Percentiles rank a stretch among this genome's conserved stretches.
phyloP scores from a whole-genome alignment of 2,329 filamentous ascomycete genomes.

The Domatiomyces globalis region DNA sequence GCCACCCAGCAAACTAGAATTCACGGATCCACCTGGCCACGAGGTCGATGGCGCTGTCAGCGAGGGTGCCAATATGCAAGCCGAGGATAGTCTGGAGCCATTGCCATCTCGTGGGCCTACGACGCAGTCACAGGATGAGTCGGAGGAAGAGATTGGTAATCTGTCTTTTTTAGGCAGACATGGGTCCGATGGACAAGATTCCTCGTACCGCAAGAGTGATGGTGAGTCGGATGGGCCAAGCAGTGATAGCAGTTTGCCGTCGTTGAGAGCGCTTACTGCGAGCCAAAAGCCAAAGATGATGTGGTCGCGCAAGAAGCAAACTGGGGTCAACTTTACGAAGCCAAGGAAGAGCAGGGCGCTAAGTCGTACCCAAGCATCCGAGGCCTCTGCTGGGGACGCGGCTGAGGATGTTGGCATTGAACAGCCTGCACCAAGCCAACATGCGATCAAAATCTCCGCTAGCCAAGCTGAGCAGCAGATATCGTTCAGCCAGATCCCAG shows the following conservation, averaged over 20 bases:
- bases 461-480: conserved; percentile 5
- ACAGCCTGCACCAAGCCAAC: conserved; percentile 9
- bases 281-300: conserved; percentile 5
- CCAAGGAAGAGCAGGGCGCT: not conserved
- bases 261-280: conserved; percentile 10
- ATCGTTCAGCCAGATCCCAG: conserved; percentile 12
- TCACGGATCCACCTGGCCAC: not conserved
- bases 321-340: not conserved
- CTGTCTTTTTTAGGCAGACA: conserved; percentile 1
- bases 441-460: conserved; percentile 9
- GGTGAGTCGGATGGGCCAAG: conserved; percentile 2
- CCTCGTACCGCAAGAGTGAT: conserved; percentile 11
- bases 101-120: not conserved
- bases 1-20: conserved; percentile 7
- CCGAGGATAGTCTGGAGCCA: not conserved
- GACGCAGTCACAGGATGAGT: not conserved
- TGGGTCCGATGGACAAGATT: conserved; percentile 13
- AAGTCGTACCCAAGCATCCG: not conserved
- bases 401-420: conserved; percentile 1
- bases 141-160: not conserved
- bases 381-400: not conserved
- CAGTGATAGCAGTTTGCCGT: conserved; percentile 12
- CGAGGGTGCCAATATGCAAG: not conserved
- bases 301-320: not conserved
- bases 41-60: not conserved